phyloP scores from a whole-genome alignment of 2,329 filamentous ascomycete genomes.

The Aurifilum marmelostoma region DNA sequence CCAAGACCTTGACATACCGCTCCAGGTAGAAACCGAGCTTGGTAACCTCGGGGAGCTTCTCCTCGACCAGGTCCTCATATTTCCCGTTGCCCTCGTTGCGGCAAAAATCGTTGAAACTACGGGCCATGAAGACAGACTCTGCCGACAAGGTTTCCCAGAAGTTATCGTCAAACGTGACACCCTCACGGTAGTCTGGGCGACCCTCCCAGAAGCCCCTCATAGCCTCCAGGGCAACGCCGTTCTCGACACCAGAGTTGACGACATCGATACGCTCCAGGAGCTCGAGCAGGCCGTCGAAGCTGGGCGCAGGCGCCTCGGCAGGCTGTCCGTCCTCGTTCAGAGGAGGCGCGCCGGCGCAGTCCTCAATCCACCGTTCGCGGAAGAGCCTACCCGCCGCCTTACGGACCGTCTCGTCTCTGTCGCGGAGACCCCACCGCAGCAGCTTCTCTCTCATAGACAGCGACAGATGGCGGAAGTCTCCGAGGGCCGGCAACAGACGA shows the following conservation, averaged over 20 bases:
- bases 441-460: constrained; percentile 95
- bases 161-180: constrained; percentile 69
- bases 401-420: constrained; percentile 91
- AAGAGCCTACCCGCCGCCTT: constrained; percentile 91
- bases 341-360: constrained; percentile 74
- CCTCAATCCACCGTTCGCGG: constrained; percentile 95
- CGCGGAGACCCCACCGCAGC: constrained; percentile 89
- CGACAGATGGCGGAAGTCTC: constrained; percentile 92
- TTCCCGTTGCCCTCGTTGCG: constrained; percentile 73
- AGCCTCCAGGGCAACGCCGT: constrained; percentile 87
- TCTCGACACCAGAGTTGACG: constrained; percentile 85
- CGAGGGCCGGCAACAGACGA: constrained; percentile 81
- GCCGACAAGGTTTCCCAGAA: constrained; percentile 83
- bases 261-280: constrained; percentile 93
- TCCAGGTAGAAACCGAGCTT: constrained; percentile 87
- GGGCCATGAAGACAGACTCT: constrained; percentile 85
- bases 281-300: constrained; percentile 82
- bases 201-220: constrained; percentile 98
- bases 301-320: constrained; percentile 64
- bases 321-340: constrained; percentile 61
- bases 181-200: constrained; percentile 78
- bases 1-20: constrained; percentile 72
- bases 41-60: constrained; percentile 94
- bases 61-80: constrained; percentile 76
- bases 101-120: constrained; percentile 95